Base-by-base conservation (phyloP, 768 basidiomycete genomes). In the Paxillus ammoniavirescens region DNA sequence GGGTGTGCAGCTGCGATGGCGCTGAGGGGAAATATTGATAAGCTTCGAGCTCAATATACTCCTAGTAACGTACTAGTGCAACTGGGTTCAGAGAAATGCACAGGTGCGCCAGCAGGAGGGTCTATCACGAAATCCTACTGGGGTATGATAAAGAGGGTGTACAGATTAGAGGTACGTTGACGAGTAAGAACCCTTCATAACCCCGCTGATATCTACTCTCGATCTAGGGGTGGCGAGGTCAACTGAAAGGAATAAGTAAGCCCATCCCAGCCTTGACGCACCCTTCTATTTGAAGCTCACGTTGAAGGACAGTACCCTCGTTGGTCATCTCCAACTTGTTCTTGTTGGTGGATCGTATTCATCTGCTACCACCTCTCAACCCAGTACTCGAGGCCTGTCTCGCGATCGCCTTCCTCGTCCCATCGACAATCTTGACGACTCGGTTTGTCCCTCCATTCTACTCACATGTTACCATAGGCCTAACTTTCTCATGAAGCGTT, bases 41-140 rank as follows among this genome's bases (percentile, higher is more conserved):
- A 28, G 26, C 13, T 43, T n/a, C 42, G 35, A 72, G 45, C 31
- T 4, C 45, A 47, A 14, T 47, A 47, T 18, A 8, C 17, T 23
- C 45, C 45, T 0, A 47, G 35, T n/a, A n/a, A n/a, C n/a, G n/a
- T n/a, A 47, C 9, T 12, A 4, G 12, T 47, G 18, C 15, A 83
- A 46, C 73, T 91, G 26, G 87, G 89, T 66, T 72, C 76, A 30
- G 86, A 87, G 66, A 86, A 83, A 37, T 81, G 80, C 46, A 82
- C 78, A n/a, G 75, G 81, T 63, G 79, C 86, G 0, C 80, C 86
- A 7, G 82, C n/a, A n/a, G n/a, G 82, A 12, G 12, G n/a, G 21
- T 86, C 87, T 47, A 77, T 86, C 23, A 76, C 89, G 47, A 78
- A 76, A 26, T 80, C 82, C 4, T 88, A 82, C 68, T 83, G 86